Evolutionary conservation across 495 filamentous ascomycete species (phyloP), one percentile per base, ranked within the genome.

Genomic region (Entonaema liquescens): DNA sequence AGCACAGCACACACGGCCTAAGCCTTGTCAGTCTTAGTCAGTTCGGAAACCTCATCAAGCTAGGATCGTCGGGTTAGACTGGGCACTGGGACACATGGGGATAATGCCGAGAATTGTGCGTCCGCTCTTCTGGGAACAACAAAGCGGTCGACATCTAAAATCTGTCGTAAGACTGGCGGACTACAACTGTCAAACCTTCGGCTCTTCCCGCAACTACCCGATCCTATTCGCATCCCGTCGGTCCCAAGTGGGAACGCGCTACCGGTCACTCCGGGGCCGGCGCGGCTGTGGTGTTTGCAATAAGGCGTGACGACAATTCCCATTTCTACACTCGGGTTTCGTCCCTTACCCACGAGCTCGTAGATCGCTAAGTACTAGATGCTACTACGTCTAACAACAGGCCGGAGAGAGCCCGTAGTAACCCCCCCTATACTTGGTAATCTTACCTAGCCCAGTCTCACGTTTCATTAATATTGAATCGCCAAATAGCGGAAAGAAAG

Each of bases 121-220:
- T 26, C 65, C 50, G 56, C 66, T 54, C 49, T 65, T 65, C 50
- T 70, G 55, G 33, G n/a, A 56, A 49, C 47, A 64, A 47, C 49
- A 53, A 62, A 56, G 59, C 64, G 56, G 60, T 42, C 36, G 33
- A 25, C 21, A 40, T 62, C 49, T 72, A 72, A 72, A 72, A 68
- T 72, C 53, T 72, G 64, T 72, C 65, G 70, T 72, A 68, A 72
- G 70, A 72, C 56, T 72, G 65, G 70, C 70, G 70, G 70, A 62
- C 44, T 72, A 49, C 50, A 35, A 65, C 65, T 28, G 25, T 26
- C 7, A 44, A 44, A 2, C 40, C n/a, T 31, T 68, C 70, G 65
- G 65, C 60, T 68, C 33, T 68, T 67, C 64, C 70, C 70, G 70
- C 56, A 2, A 33, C 38, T 61, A 68, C 42, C 64, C 64, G 59